Evolutionary conservation across 2,329 filamentous ascomycete genomes (phyloP), one percentile per base, ranked within the genome.

Genomic region (Neocatenulostroma microsporum): DNA sequence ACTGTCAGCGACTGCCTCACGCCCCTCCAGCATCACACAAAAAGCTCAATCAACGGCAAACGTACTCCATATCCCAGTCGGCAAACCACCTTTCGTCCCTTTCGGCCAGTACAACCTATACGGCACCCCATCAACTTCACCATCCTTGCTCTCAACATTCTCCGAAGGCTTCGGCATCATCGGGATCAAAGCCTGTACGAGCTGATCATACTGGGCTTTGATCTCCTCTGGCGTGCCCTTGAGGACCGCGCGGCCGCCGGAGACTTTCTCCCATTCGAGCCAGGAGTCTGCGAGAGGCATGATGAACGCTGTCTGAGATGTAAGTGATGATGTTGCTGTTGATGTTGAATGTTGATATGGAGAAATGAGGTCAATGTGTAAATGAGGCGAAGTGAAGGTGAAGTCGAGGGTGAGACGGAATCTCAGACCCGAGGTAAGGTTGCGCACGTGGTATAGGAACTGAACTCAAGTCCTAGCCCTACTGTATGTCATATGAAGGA

Each of bases 101-200:
- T 50, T 50, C 13, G 47, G 49, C 10, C 39, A 46, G 39, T 51
- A 51, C 19, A 41, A 40, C 14, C 49, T 35, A 21, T 47, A 46
- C 26, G 44, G 45, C 21, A 47, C 39, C 9, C 46, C 46, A 20
- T 51, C 46, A 14, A 49, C 44, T n/a, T 48, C 44, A 17, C 42
- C 42, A 21, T 51, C 47, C 20, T 40, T 32, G 5, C 44, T 37
- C 21, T 47, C 44, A 13, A 50, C 47, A 21, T 46, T 43, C 21
- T 50, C 47, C 9, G 43, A 39, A 15, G 43, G 43, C 5, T 37
- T 20, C 6, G 49, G 47, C 19, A 46, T 21, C 36, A 47, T 30
- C 2, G 45, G 42, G 12, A 41, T 13, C 17, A 50, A 34, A 13
- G 46, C 47, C 26, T 37, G 27, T 2, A 41, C 34, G 7, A 51